A percentile compares a stretch with the other conserved stretches of the same genome.
Conservation (phyloP, 331 rosid species). For the Malus hybrid region DNA sequence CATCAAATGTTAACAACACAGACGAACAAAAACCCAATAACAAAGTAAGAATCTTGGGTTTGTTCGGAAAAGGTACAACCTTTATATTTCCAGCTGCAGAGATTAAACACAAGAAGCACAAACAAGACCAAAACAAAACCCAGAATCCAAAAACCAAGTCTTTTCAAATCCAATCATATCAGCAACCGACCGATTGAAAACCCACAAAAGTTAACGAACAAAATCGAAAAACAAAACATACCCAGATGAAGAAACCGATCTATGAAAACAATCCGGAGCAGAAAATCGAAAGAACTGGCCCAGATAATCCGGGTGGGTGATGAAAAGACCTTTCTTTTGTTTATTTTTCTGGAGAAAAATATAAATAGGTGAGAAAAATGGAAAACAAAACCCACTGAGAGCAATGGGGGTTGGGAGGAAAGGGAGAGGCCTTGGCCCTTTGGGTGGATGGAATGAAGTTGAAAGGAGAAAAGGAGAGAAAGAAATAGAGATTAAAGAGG, state of each 20-base stretch:
- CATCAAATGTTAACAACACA: not conserved
- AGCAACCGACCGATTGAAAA: slow-evolving; percentile 33
- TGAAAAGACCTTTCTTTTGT: slow-evolving; percentile 5
- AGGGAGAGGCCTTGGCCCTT: slow-evolving; percentile 31
- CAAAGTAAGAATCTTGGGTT: not conserved
- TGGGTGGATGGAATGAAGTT: slow-evolving; percentile 42
- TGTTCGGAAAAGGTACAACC: not conserved
- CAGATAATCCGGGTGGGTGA: slow-evolving; percentile 10
- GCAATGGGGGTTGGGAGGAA: slow-evolving; percentile 33
- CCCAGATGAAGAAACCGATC: slow-evolving; percentile 50
- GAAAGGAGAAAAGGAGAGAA: slow-evolving; percentile 10
- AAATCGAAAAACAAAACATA: not conserved
- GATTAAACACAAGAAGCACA: slow-evolving; percentile 19
- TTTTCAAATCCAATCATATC: slow-evolving; percentile 27
- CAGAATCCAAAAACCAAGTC: slow-evolving; percentile 19
- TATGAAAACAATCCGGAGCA: slow-evolving; percentile 23
- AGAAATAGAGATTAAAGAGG: slow-evolving; percentile 45
- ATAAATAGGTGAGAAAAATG: slow-evolving; percentile 22
- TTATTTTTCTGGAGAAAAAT: slow-evolving; percentile 19
- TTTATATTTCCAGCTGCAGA: slow-evolving; percentile 1
- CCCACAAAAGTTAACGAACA: not conserved
- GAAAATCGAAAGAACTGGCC: slow-evolving; percentile 15
- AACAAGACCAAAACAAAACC: slow-evolving; percentile 3
- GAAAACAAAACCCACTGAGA: slow-evolving; percentile 34
- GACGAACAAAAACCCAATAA: slow-evolving; percentile 8